These are phyloP conservation scores for Furcasterigmium sp. DNA, from an alignment of 2,329 filamentous ascomycete species.

Conservation along the genomic window DNA sequence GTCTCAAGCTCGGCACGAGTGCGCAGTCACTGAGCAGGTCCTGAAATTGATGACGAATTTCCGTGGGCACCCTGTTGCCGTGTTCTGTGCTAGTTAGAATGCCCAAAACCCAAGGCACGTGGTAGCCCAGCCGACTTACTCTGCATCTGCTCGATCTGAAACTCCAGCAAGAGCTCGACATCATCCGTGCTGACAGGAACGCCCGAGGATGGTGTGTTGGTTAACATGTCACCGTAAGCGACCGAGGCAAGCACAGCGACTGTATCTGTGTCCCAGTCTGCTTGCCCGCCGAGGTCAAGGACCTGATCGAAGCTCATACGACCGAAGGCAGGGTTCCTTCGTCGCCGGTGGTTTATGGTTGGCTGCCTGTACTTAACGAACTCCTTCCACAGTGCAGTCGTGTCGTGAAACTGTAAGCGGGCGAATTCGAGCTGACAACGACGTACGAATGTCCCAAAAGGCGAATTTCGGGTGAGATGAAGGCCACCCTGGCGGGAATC, in stretches of 20 bases:
- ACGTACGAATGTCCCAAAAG: conserved; percentile 76
- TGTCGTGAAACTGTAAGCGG: conserved; percentile 73
- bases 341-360: conserved; percentile 61
- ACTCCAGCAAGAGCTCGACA: conserved; percentile 75
- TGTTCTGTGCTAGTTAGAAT: conserved; percentile 45
- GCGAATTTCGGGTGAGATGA: conserved; percentile 66
- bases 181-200: conserved; percentile 68
- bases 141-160: conserved; percentile 84
- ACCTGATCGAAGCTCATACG: conserved; percentile 53
- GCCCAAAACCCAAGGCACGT: not conserved
- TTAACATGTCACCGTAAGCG: conserved; percentile 47
- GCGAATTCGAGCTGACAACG: conserved; percentile 75
- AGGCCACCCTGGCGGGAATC: conserved; percentile 43
- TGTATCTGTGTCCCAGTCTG: conserved; percentile 41
- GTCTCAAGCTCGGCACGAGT: conserved; percentile 65
- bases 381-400: conserved; percentile 71
- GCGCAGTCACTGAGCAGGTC: conserved; percentile 62
- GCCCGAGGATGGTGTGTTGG: conserved; percentile 31
- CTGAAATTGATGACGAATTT: conserved; percentile 67
- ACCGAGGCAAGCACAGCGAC: conserved; percentile 40
- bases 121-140: conserved; percentile 42
- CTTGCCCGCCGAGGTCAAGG: conserved; percentile 41
- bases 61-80: conserved; percentile 71
- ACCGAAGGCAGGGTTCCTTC: conserved; percentile 55
- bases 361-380: conserved; percentile 78